Percentiles rank a stretch among this genome's conserved stretches.
These are phyloP conservation scores for Candida insectorum DNA, from an alignment of 805 yeast genomes.

Conservation along the genomic window DNA sequence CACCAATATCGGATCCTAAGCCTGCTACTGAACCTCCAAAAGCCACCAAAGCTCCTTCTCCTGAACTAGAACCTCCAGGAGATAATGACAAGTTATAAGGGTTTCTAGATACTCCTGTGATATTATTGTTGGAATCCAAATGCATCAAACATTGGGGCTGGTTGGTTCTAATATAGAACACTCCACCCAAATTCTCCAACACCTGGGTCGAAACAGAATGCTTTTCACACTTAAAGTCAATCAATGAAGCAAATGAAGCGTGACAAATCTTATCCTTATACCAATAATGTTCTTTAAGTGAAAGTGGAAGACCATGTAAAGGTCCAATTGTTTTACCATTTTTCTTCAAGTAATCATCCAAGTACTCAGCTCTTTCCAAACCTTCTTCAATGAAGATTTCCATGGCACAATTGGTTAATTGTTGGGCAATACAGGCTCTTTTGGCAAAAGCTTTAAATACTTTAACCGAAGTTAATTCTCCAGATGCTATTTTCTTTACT, in stretches of 20 bases:
- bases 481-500: conserved; percentile 26
- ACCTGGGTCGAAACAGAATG: conserved; percentile 31
- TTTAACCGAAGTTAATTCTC: conserved; percentile 30
- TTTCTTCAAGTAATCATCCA: conserved; percentile 48
- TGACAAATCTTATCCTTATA: conserved; percentile 35
- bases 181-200: conserved; percentile 41
- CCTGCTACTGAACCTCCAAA: conserved; percentile 41
- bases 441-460: conserved; percentile 42
- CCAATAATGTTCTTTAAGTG: conserved; percentile 50
- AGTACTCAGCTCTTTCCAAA: conserved; percentile 48
- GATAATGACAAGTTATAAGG: conserved; percentile 37
- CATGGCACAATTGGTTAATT: conserved; percentile 41
- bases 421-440: conserved; percentile 41
- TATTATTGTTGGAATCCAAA: conserved; percentile 38
- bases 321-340: conserved; percentile 56
- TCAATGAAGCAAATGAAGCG: conserved; percentile 35
- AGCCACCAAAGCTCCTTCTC: conserved; percentile 41
- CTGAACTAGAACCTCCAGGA: conserved; percentile 43
- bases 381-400: conserved; percentile 57
- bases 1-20: conserved; percentile 43
- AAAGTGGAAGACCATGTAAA: conserved; percentile 63
- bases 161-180: conserved; percentile 40
- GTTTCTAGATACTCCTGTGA: conserved; percentile 31
- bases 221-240: conserved; percentile 23
- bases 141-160: conserved; percentile 46